Evolutionary conservation across 1,284 basidiomycete genomes (phyloP), one percentile per base, ranked within the genome.

Genomic region (Exobasidium cylindrosporum): DNA sequence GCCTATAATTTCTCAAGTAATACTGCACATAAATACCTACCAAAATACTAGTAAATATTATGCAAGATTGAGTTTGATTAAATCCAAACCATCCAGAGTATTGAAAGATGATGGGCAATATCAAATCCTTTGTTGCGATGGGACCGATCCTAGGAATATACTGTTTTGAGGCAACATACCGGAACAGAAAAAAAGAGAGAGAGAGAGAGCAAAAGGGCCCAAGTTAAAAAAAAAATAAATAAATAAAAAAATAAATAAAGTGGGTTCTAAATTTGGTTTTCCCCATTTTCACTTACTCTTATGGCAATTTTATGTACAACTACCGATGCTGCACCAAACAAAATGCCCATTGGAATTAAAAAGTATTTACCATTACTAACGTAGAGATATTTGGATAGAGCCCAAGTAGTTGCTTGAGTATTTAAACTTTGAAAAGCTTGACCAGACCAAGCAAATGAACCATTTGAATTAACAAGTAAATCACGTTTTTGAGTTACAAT

Each of bases 401-500:
- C 61, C 71, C 71, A 73, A 1, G 65, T 61, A 47, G 69, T 61
- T 24, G 70, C 67, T 24, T 56, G 53, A 2, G 30, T 23, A 21
- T 61, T 61, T 24, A 61, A 29, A 1, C 7, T n/a, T 11, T 28
- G 28, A 23, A 59, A 28, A 28, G 11, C 17, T 28, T 28, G 54
- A 10, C 40, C 60, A 1, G 35, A 46, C 60, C 60, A 61, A 14
- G 28, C 21, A 3, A 14, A 17, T 6, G 54, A 55, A 10, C 52
- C 40, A 44, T 68, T 68, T 61, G 57, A 63, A 58, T 1, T 63
- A 57, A 69, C 61, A 30, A 73, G 63, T 23, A 73, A 55, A 2
- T 65, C 62, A 1, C 65, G 58, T 44, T 73, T 52, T 32, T 53
- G 54, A 10, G 40, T 26, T 2, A 65, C 61, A 3, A 73, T 58